Percentiles rank a stretch among this genome's conserved stretches.
These are phyloP conservation scores for Alternaria sp. DNA, from an alignment of 2,329 filamentous ascomycete genomes.

Conservation along the genomic window DNA sequence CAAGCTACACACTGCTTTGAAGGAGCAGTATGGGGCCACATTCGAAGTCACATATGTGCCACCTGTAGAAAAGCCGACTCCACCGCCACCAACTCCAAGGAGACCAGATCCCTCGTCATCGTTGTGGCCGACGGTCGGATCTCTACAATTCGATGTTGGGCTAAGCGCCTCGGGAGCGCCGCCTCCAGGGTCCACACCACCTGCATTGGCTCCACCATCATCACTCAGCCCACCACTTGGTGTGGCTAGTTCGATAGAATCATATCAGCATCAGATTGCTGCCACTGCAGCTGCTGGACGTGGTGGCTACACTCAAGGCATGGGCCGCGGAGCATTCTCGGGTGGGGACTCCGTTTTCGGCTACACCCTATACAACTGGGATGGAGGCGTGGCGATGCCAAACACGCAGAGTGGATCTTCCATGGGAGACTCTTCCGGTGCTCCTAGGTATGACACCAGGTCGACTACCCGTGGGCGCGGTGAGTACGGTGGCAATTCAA, in stretches of 20 bases:
- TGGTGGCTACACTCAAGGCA: neutral
- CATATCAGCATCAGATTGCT: neutral
- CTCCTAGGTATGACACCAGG: constrained; percentile 11
- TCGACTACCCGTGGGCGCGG: constrained; percentile 11
- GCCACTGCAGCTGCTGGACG: neutral
- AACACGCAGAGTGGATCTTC: neutral
- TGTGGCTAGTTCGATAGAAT: neutral
- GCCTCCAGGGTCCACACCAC: neutral
- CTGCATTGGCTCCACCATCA: neutral
- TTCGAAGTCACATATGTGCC: constrained; percentile 1
- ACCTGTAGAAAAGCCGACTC: neutral
- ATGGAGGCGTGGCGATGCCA: neutral
- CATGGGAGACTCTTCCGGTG: neutral
- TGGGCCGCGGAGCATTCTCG: neutral
- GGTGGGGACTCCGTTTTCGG: neutral
- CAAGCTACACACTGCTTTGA: constrained; percentile 9
- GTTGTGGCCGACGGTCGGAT: neutral
- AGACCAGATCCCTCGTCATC: neutral
- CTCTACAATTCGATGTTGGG: neutral
- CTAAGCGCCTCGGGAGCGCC: neutral
- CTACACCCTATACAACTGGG: neutral
- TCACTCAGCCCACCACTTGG: neutral
- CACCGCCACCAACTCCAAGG: neutral
- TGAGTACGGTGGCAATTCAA: neutral
- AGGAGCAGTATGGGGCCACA: constrained; percentile 9